These are phyloP conservation scores for Oryza rufipogon DNA, from an alignment of 176 grass and related monocot species.

Conservation along the genomic window DNA sequence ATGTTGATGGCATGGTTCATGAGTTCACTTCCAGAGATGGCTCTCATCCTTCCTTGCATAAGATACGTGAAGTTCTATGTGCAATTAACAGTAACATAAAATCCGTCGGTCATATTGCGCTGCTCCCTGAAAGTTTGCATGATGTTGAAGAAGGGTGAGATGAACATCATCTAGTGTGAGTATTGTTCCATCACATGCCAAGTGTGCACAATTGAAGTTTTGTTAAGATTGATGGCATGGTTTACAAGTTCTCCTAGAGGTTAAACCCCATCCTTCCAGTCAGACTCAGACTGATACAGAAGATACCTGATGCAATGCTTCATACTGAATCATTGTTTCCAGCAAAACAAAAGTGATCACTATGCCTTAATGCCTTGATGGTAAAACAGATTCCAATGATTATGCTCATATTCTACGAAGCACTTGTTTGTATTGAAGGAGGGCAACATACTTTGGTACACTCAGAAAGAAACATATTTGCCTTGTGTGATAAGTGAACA, in stretches of 20 bases:
- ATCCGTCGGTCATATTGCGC: constrained; percentile 39
- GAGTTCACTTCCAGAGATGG: constrained; percentile 84
- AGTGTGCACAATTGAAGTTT: constrained; percentile 41
- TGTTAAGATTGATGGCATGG: constrained; percentile 44
- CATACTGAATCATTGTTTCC: constrained; percentile 10
- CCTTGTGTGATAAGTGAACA: background rate
- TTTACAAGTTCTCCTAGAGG: constrained; percentile 51
- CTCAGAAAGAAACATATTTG: constrained; percentile 4
- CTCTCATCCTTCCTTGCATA: constrained; percentile 71
- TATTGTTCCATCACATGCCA: background rate
- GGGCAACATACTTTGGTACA: background rate
- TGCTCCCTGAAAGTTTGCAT: constrained; percentile 37
- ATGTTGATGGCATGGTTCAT: constrained; percentile 70
- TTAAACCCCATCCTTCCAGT: constrained; percentile 30
- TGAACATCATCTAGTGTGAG: background rate
- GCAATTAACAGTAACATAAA: constrained; percentile 60
- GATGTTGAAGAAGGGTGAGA: constrained; percentile 50
- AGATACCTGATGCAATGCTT: constrained; percentile 49
- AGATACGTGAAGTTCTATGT: constrained; percentile 58
- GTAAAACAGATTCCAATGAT: constrained; percentile 25
- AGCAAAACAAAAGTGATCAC: background rate
- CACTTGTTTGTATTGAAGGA: constrained; percentile 21
- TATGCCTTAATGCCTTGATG: background rate
- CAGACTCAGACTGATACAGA: constrained; percentile 16
- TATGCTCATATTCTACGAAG: constrained; percentile 35